Evolutionary conservation across 257 asterid genomes (phyloP), one percentile per base, ranked within the genome.

Genomic region (Fraxinus pennsylvanica): DNA sequence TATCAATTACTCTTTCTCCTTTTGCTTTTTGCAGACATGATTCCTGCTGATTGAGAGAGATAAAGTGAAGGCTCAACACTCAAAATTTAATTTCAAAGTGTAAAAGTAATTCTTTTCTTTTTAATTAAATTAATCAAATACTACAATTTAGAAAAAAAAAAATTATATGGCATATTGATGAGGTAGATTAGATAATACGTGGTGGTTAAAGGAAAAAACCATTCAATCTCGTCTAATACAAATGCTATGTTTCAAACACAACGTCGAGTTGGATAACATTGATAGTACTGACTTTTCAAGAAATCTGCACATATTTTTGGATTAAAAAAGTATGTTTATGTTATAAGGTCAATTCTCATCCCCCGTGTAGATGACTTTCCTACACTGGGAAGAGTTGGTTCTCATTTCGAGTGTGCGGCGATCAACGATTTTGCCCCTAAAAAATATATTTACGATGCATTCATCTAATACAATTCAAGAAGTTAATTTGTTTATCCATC

Each of bases 1-100:
- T 71, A 71, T 68, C 17, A 71, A 33, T 52, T 71, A 52, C 57
- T 14, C 61, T 25, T 25, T 33, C 78, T 72, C 72, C 80, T 86
- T 86, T 86, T 84, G 86, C 88, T 54, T 84, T 80, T 86, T 80
- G 84, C 90, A 80, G 84, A 73, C 88, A 84, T 86, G 79, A 81
- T 80, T 78, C 81, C 73, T 35, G 43, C 79, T 73, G 70, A 76
- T 38, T 69, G 71, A 78, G 65, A 67, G 14, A 57, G 75, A 32
- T 52, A 63, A 65, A 63, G 36, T 3, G 74, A 45, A 32, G 32
- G 32, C 35, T 47, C 61, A 47, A 47, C 57, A 15, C 6, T 47
- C 57, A 43, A 30, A 29, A n/a, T 35, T 82, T 68, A 29, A n/a
- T 35, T 82, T 68, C 80, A 10, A 10, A 43, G 15, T 43, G 50